Conservation (phyloP, 2,329 filamentous ascomycete genomes). For the Blumeria graminis region DNA sequence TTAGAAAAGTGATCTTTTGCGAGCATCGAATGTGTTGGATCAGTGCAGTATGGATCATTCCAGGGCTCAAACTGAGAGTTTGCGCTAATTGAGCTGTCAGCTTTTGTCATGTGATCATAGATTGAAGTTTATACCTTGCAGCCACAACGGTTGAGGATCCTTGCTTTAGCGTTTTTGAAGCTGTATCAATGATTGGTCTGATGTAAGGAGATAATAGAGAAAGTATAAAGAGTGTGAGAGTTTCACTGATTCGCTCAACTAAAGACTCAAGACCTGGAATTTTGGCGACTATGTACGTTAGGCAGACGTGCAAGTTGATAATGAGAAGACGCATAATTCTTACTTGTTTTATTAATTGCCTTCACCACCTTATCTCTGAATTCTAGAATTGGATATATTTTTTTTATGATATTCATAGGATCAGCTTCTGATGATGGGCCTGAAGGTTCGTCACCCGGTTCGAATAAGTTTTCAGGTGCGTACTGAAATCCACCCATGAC, state of each 20-base stretch:
- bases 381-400: constrained; percentile 85
- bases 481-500: constrained; percentile 8
- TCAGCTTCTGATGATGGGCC: constrained; percentile 59
- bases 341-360: constrained; percentile 48
- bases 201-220: constrained; percentile 81
- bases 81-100: constrained; percentile 20
- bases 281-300: constrained; percentile 34
- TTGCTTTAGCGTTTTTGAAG: constrained; percentile 62
- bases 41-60: constrained; percentile 49
- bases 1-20: constrained; percentile 74
- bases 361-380: constrained; percentile 90
- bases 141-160: constrained; percentile 51
- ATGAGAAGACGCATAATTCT: not conserved
- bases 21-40: constrained; percentile 56
- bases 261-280: constrained; percentile 73
- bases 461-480: constrained; percentile 19
- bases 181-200: constrained; percentile 69
- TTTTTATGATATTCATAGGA: constrained; percentile 45
- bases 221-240: constrained; percentile 73
- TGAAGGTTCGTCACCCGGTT: constrained; percentile 28
- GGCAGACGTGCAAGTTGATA: not conserved
- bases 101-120: not conserved
- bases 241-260: constrained; percentile 87
- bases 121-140: constrained; percentile 20
- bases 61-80: constrained; percentile 59